A percentile compares a stretch with the other conserved stretches of the same genome.
Conservation (phyloP, 2,329 filamentous ascomycete species). For the Neofusicoccum kwambonambiense region DNA sequence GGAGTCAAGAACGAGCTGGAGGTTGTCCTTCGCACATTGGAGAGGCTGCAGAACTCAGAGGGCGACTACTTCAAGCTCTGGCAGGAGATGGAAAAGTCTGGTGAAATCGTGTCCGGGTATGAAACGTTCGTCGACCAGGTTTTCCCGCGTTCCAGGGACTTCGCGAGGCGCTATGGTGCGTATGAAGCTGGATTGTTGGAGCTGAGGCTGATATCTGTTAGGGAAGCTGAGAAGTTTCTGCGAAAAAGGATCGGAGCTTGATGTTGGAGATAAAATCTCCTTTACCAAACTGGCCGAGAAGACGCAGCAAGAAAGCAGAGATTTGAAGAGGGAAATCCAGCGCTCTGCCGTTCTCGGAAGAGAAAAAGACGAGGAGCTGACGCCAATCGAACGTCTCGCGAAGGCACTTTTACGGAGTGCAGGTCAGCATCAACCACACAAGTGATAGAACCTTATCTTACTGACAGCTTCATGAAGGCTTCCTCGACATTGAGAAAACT, state of each 20-base stretch:
- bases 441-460: too few relatives aligned
- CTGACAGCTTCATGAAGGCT: not conserved
- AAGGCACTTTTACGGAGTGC: constrained; percentile 29
- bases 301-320: not conserved
- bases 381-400: constrained; percentile 20
- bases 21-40: constrained; percentile 36
- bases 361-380: not conserved
- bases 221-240: too few relatives aligned
- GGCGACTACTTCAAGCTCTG: constrained; percentile 21
- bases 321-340: not conserved
- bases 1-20: constrained; percentile 38
- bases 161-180: constrained; percentile 13
- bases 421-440: too few relatives aligned
- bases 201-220: too few relatives aligned
- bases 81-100: constrained; percentile 26
- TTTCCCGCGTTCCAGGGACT: constrained; percentile 15
- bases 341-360: too few relatives aligned
- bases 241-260: too few relatives aligned
- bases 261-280: too few relatives aligned
- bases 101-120: constrained; percentile 37
- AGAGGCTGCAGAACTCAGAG: constrained; percentile 29
- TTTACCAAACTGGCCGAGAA: too few relatives aligned
- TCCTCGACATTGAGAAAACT: constrained; percentile 13
- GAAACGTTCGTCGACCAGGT: constrained; percentile 42
- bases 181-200: not conserved